Base-by-base conservation (phyloP, 169 alveolate genomes). In the Plasmodium vivax region DNA sequence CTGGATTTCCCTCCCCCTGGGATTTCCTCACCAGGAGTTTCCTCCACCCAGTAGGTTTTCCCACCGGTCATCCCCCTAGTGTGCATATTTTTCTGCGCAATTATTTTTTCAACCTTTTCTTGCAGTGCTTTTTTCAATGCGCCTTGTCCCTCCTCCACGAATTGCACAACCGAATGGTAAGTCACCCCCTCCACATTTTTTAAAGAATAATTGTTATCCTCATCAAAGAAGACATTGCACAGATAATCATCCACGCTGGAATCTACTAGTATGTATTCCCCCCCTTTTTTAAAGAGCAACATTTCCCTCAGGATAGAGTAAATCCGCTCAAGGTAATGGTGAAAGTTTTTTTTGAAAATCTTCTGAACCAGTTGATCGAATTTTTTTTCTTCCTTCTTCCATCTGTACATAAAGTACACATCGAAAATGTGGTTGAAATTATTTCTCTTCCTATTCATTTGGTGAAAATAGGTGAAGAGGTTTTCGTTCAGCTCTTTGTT, bases 391-490 rank as follows among this genome's bases (percentile, higher is more conserved):
- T 92, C 82, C 56, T 72, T 71, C 56, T 71, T 81, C 95, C 95
- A 92, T 38, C 19, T 38, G 27, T 92, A 92, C 58, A 92, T 71
- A 92, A 47, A 82, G 84, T 92, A 82, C 45, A 92, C 85, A 92
- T 92, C 77, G 38, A 30, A 68, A 68, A 92, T 81, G 27, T 92
- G 27, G 8, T 23, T 81, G 73, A 92, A 82, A 47, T 92, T 92
- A 51, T 92, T 92, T 82, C 92, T 43, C 75, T 92, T 92, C 56
- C 54, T 71, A 92, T 92, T 92, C 27, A 92, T 82, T 82, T 92
- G 54, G 41, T 92, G 95, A 72, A 92, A 82, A 92, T 72, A 92
- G 16, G 80, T 68, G 71, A 92, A 92, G 36, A 92, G 38, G 27
- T 88, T 88, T 68, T 88, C 84, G 72, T 88, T 88, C 82, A 88